Evolutionary conservation across 192 early-diverging fungal species (phyloP).

Genomic region (Backusella tuberculispora): DNA sequence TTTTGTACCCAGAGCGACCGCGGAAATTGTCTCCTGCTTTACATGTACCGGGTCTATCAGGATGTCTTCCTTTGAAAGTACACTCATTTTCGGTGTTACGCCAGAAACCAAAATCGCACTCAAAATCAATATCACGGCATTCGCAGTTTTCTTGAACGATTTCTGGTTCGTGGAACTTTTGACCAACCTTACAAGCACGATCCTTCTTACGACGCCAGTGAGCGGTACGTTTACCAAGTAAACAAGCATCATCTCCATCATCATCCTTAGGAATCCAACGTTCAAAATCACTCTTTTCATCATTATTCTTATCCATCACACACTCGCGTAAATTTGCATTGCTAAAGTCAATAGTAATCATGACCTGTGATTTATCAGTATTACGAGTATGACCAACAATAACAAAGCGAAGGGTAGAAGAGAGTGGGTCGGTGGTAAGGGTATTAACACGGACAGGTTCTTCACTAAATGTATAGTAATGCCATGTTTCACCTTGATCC

Average conservation of each 20-base stretch:
- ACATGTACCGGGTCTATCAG: conserved; percentile 75
- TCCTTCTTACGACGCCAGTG: conserved; percentile 79
- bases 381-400: conserved; percentile 61
- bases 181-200: conserved; percentile 70
- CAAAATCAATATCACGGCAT: conserved; percentile 81
- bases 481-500: conserved; percentile 83
- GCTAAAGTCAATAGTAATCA: conserved; percentile 68
- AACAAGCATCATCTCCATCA: conserved; percentile 66
- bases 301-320: conserved; percentile 50
- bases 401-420: conserved; percentile 73
- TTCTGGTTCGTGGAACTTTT: conserved; percentile 60
- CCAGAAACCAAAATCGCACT: conserved; percentile 90
- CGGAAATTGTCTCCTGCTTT: conserved; percentile 63
- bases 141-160: conserved; percentile 61
- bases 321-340: conserved; percentile 44
- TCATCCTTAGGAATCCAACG: conserved; percentile 78
- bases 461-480: conserved; percentile 59
- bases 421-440: conserved; percentile 66
- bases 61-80: conserved; percentile 70
- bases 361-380: conserved; percentile 20
- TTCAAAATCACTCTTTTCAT: conserved; percentile 84
- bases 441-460: conserved; percentile 61
- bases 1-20: conserved; percentile 83
- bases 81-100: conserved; percentile 70
- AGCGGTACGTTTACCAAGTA: conserved; percentile 58